A percentile compares a stretch with the other conserved stretches of the same genome.
These are phyloP conservation scores for Chlorella sp. DNA, from an alignment of 139 green algal species.

Conservation along the genomic window DNA sequence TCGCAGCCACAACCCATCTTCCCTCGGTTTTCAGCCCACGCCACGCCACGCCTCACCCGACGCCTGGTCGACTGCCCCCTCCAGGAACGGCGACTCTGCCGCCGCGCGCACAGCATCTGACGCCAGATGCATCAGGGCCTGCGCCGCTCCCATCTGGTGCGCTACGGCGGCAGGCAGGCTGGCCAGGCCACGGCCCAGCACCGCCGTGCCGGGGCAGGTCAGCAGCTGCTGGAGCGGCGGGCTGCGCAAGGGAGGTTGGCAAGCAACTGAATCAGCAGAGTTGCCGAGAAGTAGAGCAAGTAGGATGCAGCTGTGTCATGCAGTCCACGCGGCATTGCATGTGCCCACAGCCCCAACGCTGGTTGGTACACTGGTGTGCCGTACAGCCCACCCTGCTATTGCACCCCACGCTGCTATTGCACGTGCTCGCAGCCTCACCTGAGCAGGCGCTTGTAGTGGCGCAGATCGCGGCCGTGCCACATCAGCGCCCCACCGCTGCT, in stretches of 20 bases:
- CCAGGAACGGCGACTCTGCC: slow-evolving; percentile 78
- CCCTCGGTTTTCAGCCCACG: too few relatives aligned
- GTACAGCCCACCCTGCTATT: neutral
- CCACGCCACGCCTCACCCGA: too few relatives aligned
- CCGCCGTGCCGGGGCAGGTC: slow-evolving; percentile 36
- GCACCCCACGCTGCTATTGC: neutral
- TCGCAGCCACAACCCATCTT: too few relatives aligned
- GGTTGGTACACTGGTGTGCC: too few relatives aligned
- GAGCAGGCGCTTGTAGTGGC: slow-evolving; percentile 69
- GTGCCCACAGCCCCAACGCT: too few relatives aligned
- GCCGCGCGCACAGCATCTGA: slow-evolving; percentile 58
- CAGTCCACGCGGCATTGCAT: too few relatives aligned
- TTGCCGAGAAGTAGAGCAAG: neutral
- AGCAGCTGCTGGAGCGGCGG: slow-evolving; percentile 37
- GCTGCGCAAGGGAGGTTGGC: too few relatives aligned
- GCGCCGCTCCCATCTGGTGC: slow-evolving; percentile 46
- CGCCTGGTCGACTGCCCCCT: slow-evolving; percentile 53
- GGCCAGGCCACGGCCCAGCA: slow-evolving; percentile 68
- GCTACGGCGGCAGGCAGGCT: slow-evolving; percentile 51
- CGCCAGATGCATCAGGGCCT: slow-evolving; percentile 58
- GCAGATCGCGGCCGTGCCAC: slow-evolving; percentile 78
- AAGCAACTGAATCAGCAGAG: neutral
- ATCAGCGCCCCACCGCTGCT: slow-evolving; percentile 57
- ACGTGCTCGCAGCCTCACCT: slow-evolving; percentile 26
- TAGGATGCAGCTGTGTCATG: too few relatives aligned